Evolutionary conservation across 192 early-diverging fungal genomes (phyloP).

Genomic region (Nowakowskiella sp.): DNA sequence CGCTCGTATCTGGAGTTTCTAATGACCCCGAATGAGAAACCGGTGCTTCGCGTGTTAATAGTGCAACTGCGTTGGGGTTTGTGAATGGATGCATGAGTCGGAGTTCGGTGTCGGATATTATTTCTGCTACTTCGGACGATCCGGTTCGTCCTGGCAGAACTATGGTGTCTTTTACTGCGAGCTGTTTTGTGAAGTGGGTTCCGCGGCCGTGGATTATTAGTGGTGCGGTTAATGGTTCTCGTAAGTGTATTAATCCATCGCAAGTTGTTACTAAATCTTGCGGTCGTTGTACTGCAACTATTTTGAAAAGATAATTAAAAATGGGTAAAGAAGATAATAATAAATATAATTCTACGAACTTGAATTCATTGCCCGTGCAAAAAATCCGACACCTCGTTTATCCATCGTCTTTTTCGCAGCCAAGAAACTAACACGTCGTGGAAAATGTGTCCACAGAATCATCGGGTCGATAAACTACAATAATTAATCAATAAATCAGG

Average conservation of each 20-base stretch:
- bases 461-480: not conserved
- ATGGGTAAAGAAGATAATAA: not conserved
- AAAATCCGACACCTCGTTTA: not conserved
- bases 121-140: slow-evolving; percentile 49
- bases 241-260: not conserved
- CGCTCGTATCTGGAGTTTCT: not conserved
- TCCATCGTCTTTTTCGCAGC: slow-evolving; percentile 1
- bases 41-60: slow-evolving; percentile 55
- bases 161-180: not conserved
- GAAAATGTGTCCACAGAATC: not conserved
- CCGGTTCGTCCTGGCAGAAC: not conserved
- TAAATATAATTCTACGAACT: not conserved
- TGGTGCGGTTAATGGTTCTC: not conserved
- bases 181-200: not conserved
- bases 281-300: not conserved
- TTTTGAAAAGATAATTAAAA: not conserved
- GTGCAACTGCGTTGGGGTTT: slow-evolving; percentile 55
- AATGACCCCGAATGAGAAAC: not conserved
- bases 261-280: not conserved
- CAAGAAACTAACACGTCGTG: slow-evolving; percentile 3
- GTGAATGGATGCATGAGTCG: slow-evolving; percentile 61
- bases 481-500: not conserved
- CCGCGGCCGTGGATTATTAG: not conserved
- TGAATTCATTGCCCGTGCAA: not conserved
- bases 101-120: slow-evolving; percentile 72